Evolutionary conservation across 768 basidiomycete species (phyloP), one percentile per base, ranked within the genome.

Genomic region (Lenzites betulinus): DNA sequence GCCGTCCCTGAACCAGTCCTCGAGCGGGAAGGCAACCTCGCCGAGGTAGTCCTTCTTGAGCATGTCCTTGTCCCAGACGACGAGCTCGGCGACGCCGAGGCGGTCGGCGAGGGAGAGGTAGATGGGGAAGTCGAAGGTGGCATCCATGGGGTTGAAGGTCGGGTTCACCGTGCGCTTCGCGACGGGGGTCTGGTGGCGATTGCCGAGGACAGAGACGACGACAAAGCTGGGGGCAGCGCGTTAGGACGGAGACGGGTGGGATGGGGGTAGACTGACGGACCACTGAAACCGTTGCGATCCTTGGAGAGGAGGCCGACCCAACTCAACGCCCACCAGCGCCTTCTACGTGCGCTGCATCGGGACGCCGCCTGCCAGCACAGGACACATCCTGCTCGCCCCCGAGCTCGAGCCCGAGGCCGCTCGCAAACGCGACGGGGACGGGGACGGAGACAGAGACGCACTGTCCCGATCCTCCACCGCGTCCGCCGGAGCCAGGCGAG

Each of bases 51-150:
- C 96, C 76, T 95, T 97, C 68, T 81, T 83, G 58, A 94, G 72
- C 65, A 92, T 78, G 73, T 98, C 95, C 77, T 89, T 94, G 74
- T 95, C 95, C 95, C 96, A 99, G 0, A 95, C 81, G 13, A 97
- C 87, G 35, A 93, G 77, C 73, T 98, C 95, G 43, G 98, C 67
- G 1, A 82, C 85, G 35, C 90, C 89, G 5, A 92, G 80, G 46
- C 79, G 78, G 65, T 90, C 89, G 0, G 88, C 87, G 26, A 90
- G 80, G 16, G 87, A 89, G 18, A 89, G 79, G 66, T 90, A 92
- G 18, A 97, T 79, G 0, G 93, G 90, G 66, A 95, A 93, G 59
- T 96, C 92, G 71, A 95, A 98, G 0, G 93, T 95, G 12, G 92
- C 87, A 66, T 90, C 85, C 61, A 85, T 86, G 12, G 86, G 62